Base-by-base conservation (phyloP, 345 rosid genomes). In the Zanthoxylum bungeanum region DNA sequence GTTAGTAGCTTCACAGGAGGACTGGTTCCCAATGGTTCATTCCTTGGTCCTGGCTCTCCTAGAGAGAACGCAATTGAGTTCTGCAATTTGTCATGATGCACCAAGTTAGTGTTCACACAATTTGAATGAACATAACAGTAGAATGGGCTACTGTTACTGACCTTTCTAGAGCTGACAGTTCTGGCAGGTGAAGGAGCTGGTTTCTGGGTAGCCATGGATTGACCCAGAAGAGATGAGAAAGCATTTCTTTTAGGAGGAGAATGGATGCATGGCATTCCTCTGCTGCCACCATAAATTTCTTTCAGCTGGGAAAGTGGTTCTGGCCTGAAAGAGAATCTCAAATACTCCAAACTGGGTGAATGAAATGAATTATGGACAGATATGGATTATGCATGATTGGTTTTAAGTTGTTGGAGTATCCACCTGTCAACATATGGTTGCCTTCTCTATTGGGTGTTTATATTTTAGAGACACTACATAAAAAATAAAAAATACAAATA, bases 1-100 rank as follows among this genome's bases (percentile, higher is more conserved):
- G 98, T 89, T 37, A 92, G 89, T 19, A 94, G 92, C 86, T 90
- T 94, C 16, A 94, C 85, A 3, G 83, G 87, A 10, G 79, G 76
- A 44, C 55, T 47, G 53, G 74, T 66, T 34, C 50, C 75, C 36
- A 73, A 25, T 0, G 79, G 28, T 65, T 74, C 46, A 60, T 25
- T 82, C 77, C 85, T 61, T 14, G 85, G 86, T 0, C 87, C 88
- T 46, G 81, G 83, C 73, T 84, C 80, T 1, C 83, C 87, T 0
- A 78, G 74, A 2, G 87, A 85, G 70, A 81, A 86, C 31, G 84
- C 87, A 12, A 75, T 60, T 34, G 86, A 65, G 73, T 71, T 75
- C 81, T 84, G 79, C 80, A 52, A 30, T 68, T 12, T 5, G 19
- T 24, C 12, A 19, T 19, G 16, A 28, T 30, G 39, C n/a, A n/a